These are phyloP conservation scores for Colletotrichum plurivorum DNA, from an alignment of 2,329 filamentous ascomycete genomes.

Conservation along the genomic window DNA sequence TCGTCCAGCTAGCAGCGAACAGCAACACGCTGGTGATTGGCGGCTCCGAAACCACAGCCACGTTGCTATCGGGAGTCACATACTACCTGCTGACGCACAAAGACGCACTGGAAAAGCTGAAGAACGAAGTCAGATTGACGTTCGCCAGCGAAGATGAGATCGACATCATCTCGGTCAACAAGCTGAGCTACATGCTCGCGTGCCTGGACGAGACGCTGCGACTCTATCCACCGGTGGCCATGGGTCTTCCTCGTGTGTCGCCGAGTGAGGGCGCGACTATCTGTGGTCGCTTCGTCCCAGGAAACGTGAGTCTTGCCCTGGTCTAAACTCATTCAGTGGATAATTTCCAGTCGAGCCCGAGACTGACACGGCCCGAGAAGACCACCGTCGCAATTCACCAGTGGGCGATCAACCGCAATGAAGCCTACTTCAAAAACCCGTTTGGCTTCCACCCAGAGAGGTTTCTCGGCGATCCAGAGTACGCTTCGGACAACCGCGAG, in stretches of 20 bases:
- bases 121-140: conserved; percentile 53
- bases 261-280: conserved; percentile 1
- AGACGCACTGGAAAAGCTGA: conserved; percentile 46
- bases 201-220: conserved; percentile 58
- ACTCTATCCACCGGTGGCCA: conserved; percentile 40
- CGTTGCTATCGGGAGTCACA: conserved; percentile 55
- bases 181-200: conserved; percentile 55
- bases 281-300: conserved; percentile 9
- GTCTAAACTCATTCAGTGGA: not conserved
- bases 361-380: not conserved
- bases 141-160: conserved; percentile 56
- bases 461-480: conserved; percentile 16
- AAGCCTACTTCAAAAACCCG: conserved; percentile 10
- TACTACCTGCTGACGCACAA: conserved; percentile 54
- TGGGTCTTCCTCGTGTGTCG: not conserved
- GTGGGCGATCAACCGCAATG: conserved; percentile 21
- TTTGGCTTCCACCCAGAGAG: conserved; percentile 20
- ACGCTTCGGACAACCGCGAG: conserved; percentile 51
- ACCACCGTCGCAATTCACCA: conserved; percentile 23
- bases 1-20: conserved; percentile 41
- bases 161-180: conserved; percentile 45
- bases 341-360: too few species aligned
- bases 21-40: conserved; percentile 45
- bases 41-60: conserved; percentile 62
- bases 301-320: not conserved